Percentiles rank a stretch among this genome's conserved stretches.
phyloP scores from a whole-genome alignment of 345 rosid genomes.

The Brassica incana region DNA sequence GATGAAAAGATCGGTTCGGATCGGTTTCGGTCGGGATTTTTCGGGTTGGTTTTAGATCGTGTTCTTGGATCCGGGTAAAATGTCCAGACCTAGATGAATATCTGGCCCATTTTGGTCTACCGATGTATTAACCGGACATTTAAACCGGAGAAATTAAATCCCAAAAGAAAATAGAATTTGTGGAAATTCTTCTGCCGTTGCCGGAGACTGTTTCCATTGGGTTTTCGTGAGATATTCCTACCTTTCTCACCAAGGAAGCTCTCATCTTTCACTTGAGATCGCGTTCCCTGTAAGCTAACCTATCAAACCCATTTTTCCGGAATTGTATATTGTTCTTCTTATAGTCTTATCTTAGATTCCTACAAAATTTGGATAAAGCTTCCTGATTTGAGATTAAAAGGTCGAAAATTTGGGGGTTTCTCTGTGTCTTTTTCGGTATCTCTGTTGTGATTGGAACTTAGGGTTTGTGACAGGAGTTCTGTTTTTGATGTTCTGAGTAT shows the following conservation, averaged over 20 bases:
- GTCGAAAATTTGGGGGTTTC: conserved; percentile 21
- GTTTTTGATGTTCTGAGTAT: conserved; percentile 21
- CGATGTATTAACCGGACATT: background rate
- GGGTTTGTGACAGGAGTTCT: conserved; percentile 34
- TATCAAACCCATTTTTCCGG: conserved; percentile 27
- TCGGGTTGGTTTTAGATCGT: too few species aligned
- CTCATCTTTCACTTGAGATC: conserved; percentile 22
- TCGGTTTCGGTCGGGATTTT: too few species aligned
- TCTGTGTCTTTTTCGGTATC: background rate
- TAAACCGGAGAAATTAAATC: background rate
- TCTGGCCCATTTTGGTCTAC: background rate
- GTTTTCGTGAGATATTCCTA: conserved; percentile 29
- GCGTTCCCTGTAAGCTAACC: conserved; percentile 39
- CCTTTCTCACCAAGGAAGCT: conserved; percentile 38
- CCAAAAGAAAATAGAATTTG: background rate
- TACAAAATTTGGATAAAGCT: conserved; percentile 11
- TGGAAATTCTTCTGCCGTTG: conserved; percentile 16
- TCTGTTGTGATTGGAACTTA: conserved; percentile 2
- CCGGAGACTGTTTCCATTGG: conserved; percentile 40
- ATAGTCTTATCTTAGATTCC: conserved; percentile 10
- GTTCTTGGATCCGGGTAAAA: too few species aligned
- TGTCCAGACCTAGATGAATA: background rate
- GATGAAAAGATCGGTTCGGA: too few species aligned
- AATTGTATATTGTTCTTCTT: background rate
- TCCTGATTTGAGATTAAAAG: conserved; percentile 21